A percentile compares a stretch with the other conserved stretches of the same genome.
Conservation (phyloP, 1,284 basidiomycete genomes). For the Ustilago esculenta region DNA sequence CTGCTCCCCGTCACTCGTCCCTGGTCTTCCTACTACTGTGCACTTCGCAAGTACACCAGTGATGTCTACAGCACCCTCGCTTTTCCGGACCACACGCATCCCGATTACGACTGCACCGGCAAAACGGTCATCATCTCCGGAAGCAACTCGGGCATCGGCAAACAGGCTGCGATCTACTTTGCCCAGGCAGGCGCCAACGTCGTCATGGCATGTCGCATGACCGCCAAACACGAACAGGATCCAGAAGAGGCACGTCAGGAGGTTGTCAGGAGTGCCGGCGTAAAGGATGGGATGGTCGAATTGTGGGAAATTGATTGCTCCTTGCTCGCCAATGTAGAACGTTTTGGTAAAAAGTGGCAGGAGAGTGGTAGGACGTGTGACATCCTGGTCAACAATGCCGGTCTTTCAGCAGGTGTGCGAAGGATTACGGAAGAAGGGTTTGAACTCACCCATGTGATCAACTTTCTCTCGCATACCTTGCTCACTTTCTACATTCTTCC, state of each 20-base stretch:
- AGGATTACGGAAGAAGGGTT: slow-evolving; percentile 54
- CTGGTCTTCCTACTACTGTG: slow-evolving; percentile 39
- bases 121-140: slow-evolving; percentile 57
- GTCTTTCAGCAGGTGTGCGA: slow-evolving; percentile 18
- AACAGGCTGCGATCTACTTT: slow-evolving; percentile 49
- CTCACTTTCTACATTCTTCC: slow-evolving; percentile 55
- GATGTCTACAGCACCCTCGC: slow-evolving; percentile 12
- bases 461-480: slow-evolving; percentile 52
- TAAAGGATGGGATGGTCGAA: slow-evolving; percentile 35
- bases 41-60: slow-evolving; percentile 24
- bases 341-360: slow-evolving; percentile 38
- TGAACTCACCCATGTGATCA: slow-evolving; percentile 52
- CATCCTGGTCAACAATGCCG: slow-evolving; percentile 55
- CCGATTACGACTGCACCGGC: slow-evolving; percentile 40
- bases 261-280: slow-evolving; percentile 13
- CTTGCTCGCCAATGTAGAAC: slow-evolving; percentile 36
- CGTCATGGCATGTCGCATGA: slow-evolving; percentile 54
- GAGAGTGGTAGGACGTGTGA: slow-evolving; percentile 38
- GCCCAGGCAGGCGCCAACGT: slow-evolving; percentile 49
- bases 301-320: slow-evolving; percentile 58
- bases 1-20: slow-evolving; percentile 34
- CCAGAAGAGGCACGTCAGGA: slow-evolving; percentile 48
- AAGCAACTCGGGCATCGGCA: slow-evolving; percentile 54
- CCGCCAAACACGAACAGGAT: slow-evolving; percentile 52
- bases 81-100: slow-evolving; percentile 15